phyloP scores from a whole-genome alignment of 2,329 filamentous ascomycete genomes.

The Claviceps maximensis region DNA sequence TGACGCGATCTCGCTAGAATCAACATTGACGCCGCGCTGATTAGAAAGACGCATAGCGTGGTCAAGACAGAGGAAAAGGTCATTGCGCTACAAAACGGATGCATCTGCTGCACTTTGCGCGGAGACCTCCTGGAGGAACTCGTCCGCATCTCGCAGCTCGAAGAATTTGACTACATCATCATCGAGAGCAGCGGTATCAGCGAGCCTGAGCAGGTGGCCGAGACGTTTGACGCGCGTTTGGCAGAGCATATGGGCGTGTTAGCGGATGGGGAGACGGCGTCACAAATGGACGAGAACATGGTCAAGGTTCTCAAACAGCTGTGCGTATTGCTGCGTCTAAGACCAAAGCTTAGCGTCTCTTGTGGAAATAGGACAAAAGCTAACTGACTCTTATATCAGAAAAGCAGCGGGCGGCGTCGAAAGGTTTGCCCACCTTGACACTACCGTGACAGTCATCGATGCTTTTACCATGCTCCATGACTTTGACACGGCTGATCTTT shows the following conservation, averaged over 20 bases:
- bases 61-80: constrained; percentile 50
- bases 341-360: too few species aligned
- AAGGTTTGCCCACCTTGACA: constrained; percentile 53
- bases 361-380: too few species aligned
- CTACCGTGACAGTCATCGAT: constrained; percentile 60
- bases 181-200: constrained; percentile 62
- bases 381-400: constrained; percentile 11
- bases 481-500: constrained; percentile 55
- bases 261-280: constrained; percentile 16
- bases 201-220: constrained; percentile 60
- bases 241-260: constrained; percentile 31
- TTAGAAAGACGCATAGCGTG: constrained; percentile 41
- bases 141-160: constrained; percentile 45
- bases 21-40: constrained; percentile 52
- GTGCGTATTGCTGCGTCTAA: constrained; percentile 16
- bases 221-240: constrained; percentile 52
- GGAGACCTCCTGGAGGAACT: constrained; percentile 60
- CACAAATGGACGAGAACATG: constrained; percentile 22
- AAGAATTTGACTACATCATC: constrained; percentile 56
- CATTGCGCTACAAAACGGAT: constrained; percentile 57
- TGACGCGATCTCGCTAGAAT: constrained; percentile 24
- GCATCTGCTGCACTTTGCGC: constrained; percentile 63
- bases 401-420: constrained; percentile 49
- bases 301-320: constrained; percentile 23
- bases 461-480: constrained; percentile 60